A percentile compares a stretch with the other conserved stretches of the same genome.
Evolutionary conservation across 2,329 filamentous ascomycete genomes (phyloP).

Genomic region (Dothiorella sarmentorum): DNA sequence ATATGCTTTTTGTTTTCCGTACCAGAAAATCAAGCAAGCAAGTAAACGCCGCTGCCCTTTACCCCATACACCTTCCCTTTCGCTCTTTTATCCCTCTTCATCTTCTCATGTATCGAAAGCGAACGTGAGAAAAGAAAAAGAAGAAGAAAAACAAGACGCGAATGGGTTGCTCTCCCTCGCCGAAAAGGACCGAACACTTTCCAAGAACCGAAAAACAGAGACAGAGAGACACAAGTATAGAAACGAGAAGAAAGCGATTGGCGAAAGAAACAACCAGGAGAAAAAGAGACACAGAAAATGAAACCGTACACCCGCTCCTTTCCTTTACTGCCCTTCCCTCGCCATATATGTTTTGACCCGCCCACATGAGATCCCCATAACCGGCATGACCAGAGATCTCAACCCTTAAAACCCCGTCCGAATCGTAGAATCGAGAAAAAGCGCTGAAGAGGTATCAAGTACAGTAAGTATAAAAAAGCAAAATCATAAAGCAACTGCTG

Average conservation of each 20-base stretch:
- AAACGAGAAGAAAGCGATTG: conserved; percentile 3
- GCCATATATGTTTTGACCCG: neutral
- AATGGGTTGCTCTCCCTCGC: neutral
- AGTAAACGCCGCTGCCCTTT: conserved; percentile 10
- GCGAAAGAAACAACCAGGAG: neutral
- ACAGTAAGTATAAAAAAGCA: conserved; percentile 10
- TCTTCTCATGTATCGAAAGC: neutral
- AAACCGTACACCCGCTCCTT: neutral
- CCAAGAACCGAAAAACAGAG: conserved; percentile 1
- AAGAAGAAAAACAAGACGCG: neutral
- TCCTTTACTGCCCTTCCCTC: neutral
- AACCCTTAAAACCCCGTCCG: neutral
- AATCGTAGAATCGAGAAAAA: conserved; percentile 8
- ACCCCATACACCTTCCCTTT: neutral
- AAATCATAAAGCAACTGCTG: conserved; percentile 11
- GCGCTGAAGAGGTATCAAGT: conserved; percentile 16
- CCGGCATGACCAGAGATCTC: conserved; percentile 13
- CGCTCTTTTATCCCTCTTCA: neutral
- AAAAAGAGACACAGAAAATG: neutral
- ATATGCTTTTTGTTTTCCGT: conserved; percentile 13
- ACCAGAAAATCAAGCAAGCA: neutral
- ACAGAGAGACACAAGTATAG: too few relatives aligned
- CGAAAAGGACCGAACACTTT: conserved; percentile 8
- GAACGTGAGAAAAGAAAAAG: too few relatives aligned
- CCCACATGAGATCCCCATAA: conserved; percentile 12